These are phyloP conservation scores for Microstegium vimineum DNA, from an alignment of 176 grass and related monocot genomes.

Conservation along the genomic window DNA sequence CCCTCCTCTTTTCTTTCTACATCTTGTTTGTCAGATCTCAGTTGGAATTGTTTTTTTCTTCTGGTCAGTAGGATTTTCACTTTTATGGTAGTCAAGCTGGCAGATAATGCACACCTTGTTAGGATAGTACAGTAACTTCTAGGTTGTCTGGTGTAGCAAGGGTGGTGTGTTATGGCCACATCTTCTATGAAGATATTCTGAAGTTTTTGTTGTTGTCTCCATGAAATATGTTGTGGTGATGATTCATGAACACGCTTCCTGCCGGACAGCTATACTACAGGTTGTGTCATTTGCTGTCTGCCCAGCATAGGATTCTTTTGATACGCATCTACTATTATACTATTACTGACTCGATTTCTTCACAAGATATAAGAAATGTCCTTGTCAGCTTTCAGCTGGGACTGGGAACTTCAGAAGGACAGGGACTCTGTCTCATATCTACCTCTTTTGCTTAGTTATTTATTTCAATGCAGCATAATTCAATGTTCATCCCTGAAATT, in stretches of 20 bases:
- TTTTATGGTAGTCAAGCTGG: neutral
- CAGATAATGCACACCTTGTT: neutral
- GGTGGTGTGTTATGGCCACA: neutral
- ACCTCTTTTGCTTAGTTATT: neutral
- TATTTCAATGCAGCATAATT: constrained; percentile 17
- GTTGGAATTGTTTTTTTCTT: neutral
- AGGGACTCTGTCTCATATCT: constrained; percentile 14
- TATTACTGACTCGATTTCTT: neutral
- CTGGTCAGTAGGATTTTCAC: neutral
- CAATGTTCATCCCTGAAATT: constrained; percentile 30
- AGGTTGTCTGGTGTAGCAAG: neutral
- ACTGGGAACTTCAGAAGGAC: constrained; percentile 7
- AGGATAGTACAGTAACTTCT: neutral
- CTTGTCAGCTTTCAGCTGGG: constrained; percentile 14
- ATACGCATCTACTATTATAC: constrained; percentile 10
- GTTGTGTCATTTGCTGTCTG: constrained; percentile 1
- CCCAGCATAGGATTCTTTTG: constrained; percentile 48
- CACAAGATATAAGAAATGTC: constrained; percentile 20
- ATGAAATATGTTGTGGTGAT: constrained; percentile 2
- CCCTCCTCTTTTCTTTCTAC: neutral
- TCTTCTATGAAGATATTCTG: neutral
- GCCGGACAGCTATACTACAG: neutral
- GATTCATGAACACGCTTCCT: constrained; percentile 1
- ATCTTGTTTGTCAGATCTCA: neutral
- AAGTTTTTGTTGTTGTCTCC: neutral